Base-by-base conservation (phyloP, 305 asterid genomes). In the Caryopteris hybrid region DNA sequence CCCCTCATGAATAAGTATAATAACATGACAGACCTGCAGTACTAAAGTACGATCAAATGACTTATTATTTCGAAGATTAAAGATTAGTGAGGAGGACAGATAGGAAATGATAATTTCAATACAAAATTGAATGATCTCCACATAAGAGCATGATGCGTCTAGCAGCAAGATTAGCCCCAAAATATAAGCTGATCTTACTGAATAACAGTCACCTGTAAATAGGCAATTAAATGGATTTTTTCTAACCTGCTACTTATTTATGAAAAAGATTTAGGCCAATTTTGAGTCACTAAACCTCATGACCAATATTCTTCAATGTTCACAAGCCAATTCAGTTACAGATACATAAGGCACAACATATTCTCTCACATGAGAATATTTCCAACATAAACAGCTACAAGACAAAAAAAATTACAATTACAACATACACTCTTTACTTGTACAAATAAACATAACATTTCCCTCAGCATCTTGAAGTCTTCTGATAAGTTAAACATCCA, bases 1-100 rank as follows among this genome's bases (percentile, higher is more conserved):
- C 51, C 97, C 99, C 79, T 91, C 99, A 79, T 91, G 95, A 70
- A 91, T 69, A 66, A 86, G 81, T 66, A 95, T 52, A 64, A 95
- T 55, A 33, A 91, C 69, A 79, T 95, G 99, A 82, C 98, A 91
- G 76, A 91, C 98, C 99, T 95, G 98, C 90, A 86, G 68, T 72
- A 81, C 93, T 87, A 86, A 85, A 82, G 75, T 69, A 74, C 50
- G 75, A 78, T 83, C 78, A 79, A 75, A 80, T 81, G 78, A 77
- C 77, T 78, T 60, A 62, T 78, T 60, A 74, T 75, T 64, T 58
- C 42, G 60, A 66, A 64, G 39, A 62, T 41, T 60, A 52, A 46
- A 43, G 42, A 23, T 45, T 50, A 41, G 42, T 63, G 61, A 33
- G 36, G 31, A 45, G 46, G 42, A 20, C 17, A 31, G 63, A 46